Percentiles rank a stretch among this genome's conserved stretches.
Evolutionary conservation across 345 rosid genomes (phyloP).

Genomic region (Eutrema yunnanense): DNA sequence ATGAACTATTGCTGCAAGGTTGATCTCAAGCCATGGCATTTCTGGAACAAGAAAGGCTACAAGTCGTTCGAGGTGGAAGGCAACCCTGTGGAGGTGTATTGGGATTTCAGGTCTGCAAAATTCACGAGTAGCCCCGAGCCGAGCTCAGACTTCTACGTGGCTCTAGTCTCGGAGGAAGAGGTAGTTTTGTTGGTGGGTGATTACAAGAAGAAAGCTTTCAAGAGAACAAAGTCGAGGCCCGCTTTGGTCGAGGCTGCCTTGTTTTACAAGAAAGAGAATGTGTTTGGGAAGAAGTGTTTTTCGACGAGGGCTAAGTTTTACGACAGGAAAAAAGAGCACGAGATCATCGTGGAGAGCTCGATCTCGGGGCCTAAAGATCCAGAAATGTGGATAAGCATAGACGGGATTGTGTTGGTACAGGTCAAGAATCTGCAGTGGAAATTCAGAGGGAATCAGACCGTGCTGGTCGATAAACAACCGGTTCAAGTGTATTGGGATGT

Average conservation of each 20-base stretch:
- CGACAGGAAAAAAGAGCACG: constrained; percentile 59
- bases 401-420: constrained; percentile 67
- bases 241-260: constrained; percentile 57
- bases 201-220: constrained; percentile 78
- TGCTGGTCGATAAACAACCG: constrained; percentile 64
- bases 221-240: constrained; percentile 72
- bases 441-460: constrained; percentile 86
- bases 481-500: constrained; percentile 95
- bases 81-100: constrained; percentile 47
- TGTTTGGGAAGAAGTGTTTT: constrained; percentile 71
- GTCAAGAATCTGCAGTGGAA: constrained; percentile 89
- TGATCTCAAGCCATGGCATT: constrained; percentile 87
- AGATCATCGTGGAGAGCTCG: constrained; percentile 72
- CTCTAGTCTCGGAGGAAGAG: constrained; percentile 71
- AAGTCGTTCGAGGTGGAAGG: constrained; percentile 64
- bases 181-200: constrained; percentile 81
- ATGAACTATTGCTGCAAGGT: constrained; percentile 49
- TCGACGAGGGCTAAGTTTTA: constrained; percentile 67
- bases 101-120: constrained; percentile 88
- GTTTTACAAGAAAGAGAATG: constrained; percentile 77
- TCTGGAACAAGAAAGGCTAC: constrained; percentile 79
- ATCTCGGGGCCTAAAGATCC: constrained; percentile 61
- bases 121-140: constrained; percentile 83
- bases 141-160: constrained; percentile 63
- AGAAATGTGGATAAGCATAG: constrained; percentile 93